phyloP scores from a whole-genome alignment of 495 filamentous ascomycete species.

The Penicillium macrosclerotiorum region DNA sequence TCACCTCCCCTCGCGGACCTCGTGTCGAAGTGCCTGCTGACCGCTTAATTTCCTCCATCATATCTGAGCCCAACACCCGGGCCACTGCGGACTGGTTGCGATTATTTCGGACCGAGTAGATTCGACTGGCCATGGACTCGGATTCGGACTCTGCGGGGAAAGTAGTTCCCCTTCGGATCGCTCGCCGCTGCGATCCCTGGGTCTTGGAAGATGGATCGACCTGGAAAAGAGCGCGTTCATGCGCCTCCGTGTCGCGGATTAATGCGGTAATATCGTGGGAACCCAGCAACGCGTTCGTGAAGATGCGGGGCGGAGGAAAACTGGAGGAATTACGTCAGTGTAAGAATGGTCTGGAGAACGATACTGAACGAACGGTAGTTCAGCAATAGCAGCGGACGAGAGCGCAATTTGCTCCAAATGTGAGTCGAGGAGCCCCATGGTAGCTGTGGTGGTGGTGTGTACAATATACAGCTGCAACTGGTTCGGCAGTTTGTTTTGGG shows the following conservation, averaged over 20 bases:
- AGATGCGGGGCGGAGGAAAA: slow-evolving; percentile 89
- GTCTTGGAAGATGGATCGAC: slow-evolving; percentile 63
- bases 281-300: slow-evolving; percentile 88
- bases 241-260: slow-evolving; percentile 91
- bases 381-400: slow-evolving; percentile 78
- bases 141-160: slow-evolving; percentile 40
- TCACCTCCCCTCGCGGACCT: slow-evolving; percentile 64
- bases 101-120: slow-evolving; percentile 53
- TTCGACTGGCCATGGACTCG: slow-evolving; percentile 50
- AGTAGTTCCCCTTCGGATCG: slow-evolving; percentile 48
- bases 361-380: slow-evolving; percentile 66
- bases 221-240: slow-evolving; percentile 94
- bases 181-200: slow-evolving; percentile 36
- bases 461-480: not conserved
- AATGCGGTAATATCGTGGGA: slow-evolving; percentile 88
- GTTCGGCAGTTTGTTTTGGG: slow-evolving; percentile 3
- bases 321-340: slow-evolving; percentile 37
- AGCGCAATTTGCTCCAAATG: slow-evolving; percentile 90
- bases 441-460: slow-evolving; percentile 9
- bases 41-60: slow-evolving; percentile 77
- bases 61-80: slow-evolving; percentile 80
- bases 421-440: slow-evolving; percentile 73
- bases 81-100: slow-evolving; percentile 83
- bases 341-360: not conserved
- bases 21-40: slow-evolving; percentile 43